Evolutionary conservation across 2,329 filamentous ascomycete species (phyloP), one percentile per base, ranked within the genome.

Genomic region (Cryphonectria japonica): DNA sequence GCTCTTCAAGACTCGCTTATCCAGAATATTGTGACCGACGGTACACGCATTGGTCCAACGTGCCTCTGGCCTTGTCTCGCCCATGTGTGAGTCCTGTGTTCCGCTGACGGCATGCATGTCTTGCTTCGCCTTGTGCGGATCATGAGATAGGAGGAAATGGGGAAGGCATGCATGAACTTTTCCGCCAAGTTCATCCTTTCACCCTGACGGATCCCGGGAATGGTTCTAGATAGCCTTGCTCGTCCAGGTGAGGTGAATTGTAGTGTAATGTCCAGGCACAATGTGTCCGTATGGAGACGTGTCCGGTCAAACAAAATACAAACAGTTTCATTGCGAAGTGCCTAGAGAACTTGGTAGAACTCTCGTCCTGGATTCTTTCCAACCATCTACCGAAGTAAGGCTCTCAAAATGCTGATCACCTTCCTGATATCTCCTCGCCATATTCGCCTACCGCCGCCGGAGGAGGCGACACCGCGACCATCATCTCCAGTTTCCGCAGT

Each of bases 41-140:
- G 64, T 60, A 52, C 69, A 64, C 59, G 63, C 67, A 46, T 16
- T 65, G 54, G 70, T 71, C 37, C 32, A 8, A 67, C 61, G 59
- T 67, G 54, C 46, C 13, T 32, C 50, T 14, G 32, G 29, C 41
- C 14, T 39, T 64, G 67, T 65, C 59, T 71, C 19, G 52, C 69
- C 57, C n/a, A 3, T 41, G 60, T 62, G 34, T 62, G 60, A 39
- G 60, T 41, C 19, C 34, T 68, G 69, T 71, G 66, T 59, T 69
- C 34, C 60, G 37, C 43, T 54, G 54, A 32, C 11, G 26, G 52
- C 5, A 59, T 59, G 13, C 54, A 29, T 59, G 54, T 59, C 54
- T 19, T 34, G 54, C 26, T 8, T 69, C 66, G 66, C 69, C 66
- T 54, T 69, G 32, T 59, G 41, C 69, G 69, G 43, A 41, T 59